These are phyloP conservation scores for Vigna trinervia DNA, from an alignment of 306 rosid genomes.

Conservation along the genomic window DNA sequence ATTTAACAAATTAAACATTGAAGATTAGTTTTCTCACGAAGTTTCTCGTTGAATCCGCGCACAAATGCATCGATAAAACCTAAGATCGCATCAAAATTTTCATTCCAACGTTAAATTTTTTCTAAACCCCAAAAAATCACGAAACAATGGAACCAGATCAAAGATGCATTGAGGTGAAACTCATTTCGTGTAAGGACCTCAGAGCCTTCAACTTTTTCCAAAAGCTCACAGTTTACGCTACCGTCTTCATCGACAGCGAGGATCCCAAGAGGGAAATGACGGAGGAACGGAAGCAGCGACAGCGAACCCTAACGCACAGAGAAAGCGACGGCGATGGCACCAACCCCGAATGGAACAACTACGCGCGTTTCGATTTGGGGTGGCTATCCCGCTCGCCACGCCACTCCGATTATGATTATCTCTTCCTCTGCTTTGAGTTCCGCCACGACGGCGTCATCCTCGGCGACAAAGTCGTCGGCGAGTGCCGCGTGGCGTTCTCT, in stretches of 20 bases:
- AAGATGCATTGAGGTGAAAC: conserved; percentile 51
- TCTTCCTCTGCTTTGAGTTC: conserved; percentile 51
- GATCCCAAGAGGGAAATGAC: conserved; percentile 39
- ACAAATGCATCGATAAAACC: not conserved
- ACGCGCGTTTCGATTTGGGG: conserved; percentile 40
- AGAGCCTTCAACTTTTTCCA: conserved; percentile 68
- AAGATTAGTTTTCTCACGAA: not conserved
- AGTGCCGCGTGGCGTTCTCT: conserved; percentile 47
- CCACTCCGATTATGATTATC: not conserved
- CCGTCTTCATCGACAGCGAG: conserved; percentile 47
- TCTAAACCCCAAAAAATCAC: not conserved
- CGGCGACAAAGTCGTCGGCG: conserved; percentile 57
- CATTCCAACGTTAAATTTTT: not conserved
- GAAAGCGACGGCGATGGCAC: conserved; percentile 35
- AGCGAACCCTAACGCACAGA: conserved; percentile 43
- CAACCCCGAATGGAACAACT: conserved; percentile 60
- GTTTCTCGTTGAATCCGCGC: no score
- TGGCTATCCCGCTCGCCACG: conserved; percentile 15
- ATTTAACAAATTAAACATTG: not conserved
- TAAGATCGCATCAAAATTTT: not conserved
- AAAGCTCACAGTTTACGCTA: conserved; percentile 61
- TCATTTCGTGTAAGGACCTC: conserved; percentile 54
- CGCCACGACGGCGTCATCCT: conserved; percentile 56
- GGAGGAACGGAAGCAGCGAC: conserved; percentile 35
- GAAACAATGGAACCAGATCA: conserved; percentile 37